phyloP scores from a whole-genome alignment of 805 yeast genomes.

The Limtongozyma cylindracea region DNA sequence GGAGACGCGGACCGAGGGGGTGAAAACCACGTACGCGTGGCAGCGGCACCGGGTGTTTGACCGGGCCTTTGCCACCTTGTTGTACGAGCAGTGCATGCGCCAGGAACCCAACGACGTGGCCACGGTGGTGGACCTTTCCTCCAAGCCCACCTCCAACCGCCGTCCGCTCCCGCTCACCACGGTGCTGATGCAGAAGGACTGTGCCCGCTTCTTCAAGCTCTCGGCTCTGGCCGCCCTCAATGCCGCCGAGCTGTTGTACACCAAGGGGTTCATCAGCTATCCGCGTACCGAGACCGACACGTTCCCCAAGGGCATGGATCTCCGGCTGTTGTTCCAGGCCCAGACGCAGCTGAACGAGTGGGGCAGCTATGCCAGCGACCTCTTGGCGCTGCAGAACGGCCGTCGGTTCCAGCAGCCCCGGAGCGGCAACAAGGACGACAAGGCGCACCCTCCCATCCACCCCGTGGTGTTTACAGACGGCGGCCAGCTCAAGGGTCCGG shows the following conservation, averaged over 20 bases:
- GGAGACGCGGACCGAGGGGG: slow-evolving; percentile 15
- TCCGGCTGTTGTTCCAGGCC: slow-evolving; percentile 28
- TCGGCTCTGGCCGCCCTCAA: slow-evolving; percentile 57
- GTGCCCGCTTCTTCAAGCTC: slow-evolving; percentile 48
- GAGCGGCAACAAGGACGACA: slow-evolving; percentile 64
- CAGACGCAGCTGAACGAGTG: slow-evolving; percentile 32
- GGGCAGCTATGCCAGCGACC: slow-evolving; percentile 41
- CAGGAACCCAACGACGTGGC: slow-evolving; percentile 21
- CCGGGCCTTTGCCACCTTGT: slow-evolving; percentile 27
- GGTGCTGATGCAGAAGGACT: slow-evolving; percentile 74
- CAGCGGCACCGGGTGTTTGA: slow-evolving; percentile 49
- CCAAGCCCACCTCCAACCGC: slow-evolving; percentile 46
- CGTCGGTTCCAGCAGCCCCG: slow-evolving; percentile 42
- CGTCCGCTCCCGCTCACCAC: slow-evolving; percentile 87
- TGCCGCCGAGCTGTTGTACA: slow-evolving; percentile 69
- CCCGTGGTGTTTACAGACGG: slow-evolving; percentile 32
- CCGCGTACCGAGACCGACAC: slow-evolving; percentile 95
- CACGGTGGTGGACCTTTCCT: slow-evolving; percentile 14
- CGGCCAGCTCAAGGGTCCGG: slow-evolving; percentile 11
- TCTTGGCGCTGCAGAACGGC: slow-evolving; percentile 3
- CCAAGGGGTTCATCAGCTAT: slow-evolving; percentile 68
- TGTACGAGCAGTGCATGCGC: slow-evolving; percentile 37
- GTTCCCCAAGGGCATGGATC: slow-evolving; percentile 58
- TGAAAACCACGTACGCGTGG: slow-evolving; percentile 37
- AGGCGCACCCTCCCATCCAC: slow-evolving; percentile 97